phyloP scores from a whole-genome alignment of 768 basidiomycete species.

The Dioszegia aurantiaca region DNA sequence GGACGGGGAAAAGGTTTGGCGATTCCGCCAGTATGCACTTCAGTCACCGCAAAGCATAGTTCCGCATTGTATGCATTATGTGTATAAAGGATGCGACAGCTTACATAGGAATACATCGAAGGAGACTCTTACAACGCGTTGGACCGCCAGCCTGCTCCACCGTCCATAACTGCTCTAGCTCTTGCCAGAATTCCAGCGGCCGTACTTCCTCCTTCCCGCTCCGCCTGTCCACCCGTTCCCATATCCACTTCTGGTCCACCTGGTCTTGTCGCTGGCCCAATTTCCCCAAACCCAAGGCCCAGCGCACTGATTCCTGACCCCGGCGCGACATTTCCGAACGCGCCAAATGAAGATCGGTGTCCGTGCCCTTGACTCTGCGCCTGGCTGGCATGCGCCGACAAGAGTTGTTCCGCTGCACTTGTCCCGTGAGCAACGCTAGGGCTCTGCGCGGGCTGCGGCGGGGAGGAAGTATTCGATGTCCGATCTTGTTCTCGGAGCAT shows the following conservation, averaged over 20 bases:
- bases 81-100: too few species aligned
- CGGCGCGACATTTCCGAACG: background rate
- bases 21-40: background rate
- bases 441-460: background rate
- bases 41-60: constrained; percentile 7
- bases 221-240: background rate
- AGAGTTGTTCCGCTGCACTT: too few species aligned
- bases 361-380: background rate
- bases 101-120: too few species aligned
- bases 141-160: constrained; percentile 8
- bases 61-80: constrained; percentile 6
- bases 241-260: background rate
- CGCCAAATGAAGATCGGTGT: constrained; percentile 7
- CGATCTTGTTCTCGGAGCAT: constrained; percentile 12
- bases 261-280: background rate
- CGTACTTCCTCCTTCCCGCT: background rate
- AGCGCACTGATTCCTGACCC: background rate
- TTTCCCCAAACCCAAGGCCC: constrained; percentile 3
- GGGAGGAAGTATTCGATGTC: background rate
- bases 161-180: constrained; percentile 12
- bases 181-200: constrained; percentile 6
- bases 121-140: background rate
- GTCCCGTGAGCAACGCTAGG: background rate
- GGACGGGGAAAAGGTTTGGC: background rate
- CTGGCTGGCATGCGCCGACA: too few species aligned